A percentile compares a stretch with the other conserved stretches of the same genome.
Conservation (phyloP, 495 filamentous ascomycete species). For the Bombardia bombarda region DNA sequence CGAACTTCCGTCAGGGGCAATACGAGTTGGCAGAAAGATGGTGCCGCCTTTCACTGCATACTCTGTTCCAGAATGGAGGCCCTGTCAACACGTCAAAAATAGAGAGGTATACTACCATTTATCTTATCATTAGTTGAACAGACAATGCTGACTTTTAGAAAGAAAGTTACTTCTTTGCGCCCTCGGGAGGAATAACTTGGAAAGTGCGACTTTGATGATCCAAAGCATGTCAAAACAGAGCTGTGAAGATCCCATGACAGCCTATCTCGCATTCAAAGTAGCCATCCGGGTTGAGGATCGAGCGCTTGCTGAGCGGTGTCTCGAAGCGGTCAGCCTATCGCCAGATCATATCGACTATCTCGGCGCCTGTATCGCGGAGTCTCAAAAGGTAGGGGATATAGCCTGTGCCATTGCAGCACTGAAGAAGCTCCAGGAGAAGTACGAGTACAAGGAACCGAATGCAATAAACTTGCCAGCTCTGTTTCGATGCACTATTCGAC, state of each 20-base stretch:
- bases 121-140: not conserved
- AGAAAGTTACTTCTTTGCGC: slow-evolving; percentile 68
- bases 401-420: slow-evolving; percentile 49
- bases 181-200: slow-evolving; percentile 45
- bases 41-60: slow-evolving; percentile 63
- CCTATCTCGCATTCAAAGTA: slow-evolving; percentile 68
- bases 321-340: slow-evolving; percentile 41
- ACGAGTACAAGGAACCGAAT: slow-evolving; percentile 39
- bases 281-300: slow-evolving; percentile 52
- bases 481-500: slow-evolving; percentile 53
- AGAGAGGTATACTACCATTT: slow-evolving; percentile 33
- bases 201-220: slow-evolving; percentile 47
- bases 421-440: slow-evolving; percentile 49
- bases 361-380: slow-evolving; percentile 70
- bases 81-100: slow-evolving; percentile 58
- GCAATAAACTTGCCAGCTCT: slow-evolving; percentile 59
- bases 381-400: slow-evolving; percentile 57
- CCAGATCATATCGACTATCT: slow-evolving; percentile 51
- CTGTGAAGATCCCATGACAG: slow-evolving; percentile 53
- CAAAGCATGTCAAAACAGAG: slow-evolving; percentile 49
- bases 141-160: slow-evolving; percentile 6
- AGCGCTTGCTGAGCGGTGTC: slow-evolving; percentile 49
- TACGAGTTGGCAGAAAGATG: slow-evolving; percentile 54
- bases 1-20: slow-evolving; percentile 41
- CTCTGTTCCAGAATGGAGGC: slow-evolving; percentile 55